Evolutionary conservation across 2,329 filamentous ascomycete species (phyloP).

Genomic region (Exophiala lecanii-corni): DNA sequence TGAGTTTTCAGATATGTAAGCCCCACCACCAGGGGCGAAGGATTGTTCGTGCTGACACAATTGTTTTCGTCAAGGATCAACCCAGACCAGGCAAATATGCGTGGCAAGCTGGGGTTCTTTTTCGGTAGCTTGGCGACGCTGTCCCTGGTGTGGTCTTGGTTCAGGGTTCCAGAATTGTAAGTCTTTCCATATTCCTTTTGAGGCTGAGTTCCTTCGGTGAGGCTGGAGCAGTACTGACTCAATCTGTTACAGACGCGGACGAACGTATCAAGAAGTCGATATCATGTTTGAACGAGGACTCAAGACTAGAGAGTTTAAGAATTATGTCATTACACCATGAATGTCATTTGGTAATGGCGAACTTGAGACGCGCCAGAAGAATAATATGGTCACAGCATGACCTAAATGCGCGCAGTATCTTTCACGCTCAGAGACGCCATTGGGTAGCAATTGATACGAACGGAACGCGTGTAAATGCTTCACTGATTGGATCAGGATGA

Average conservation of each 20-base stretch:
- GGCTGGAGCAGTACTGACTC: conserved; percentile 1
- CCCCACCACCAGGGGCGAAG: too few species aligned
- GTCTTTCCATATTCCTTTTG: not conserved
- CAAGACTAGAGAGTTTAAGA: conserved; percentile 24
- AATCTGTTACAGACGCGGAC: conserved; percentile 18
- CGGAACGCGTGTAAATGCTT: too few species aligned
- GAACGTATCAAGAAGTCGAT: conserved; percentile 32
- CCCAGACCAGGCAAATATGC: conserved; percentile 27
- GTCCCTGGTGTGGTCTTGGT: conserved; percentile 22
- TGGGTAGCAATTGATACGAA: too few species aligned
- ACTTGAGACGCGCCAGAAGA: too few species aligned
- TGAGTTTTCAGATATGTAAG: not conserved
- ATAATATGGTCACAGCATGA: too few species aligned
- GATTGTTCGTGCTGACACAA: not conserved
- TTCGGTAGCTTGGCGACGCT: conserved; percentile 28
- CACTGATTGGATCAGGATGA: too few species aligned
- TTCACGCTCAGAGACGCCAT: too few species aligned
- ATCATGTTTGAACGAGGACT: conserved; percentile 29
- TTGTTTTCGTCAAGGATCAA: conserved; percentile 13
- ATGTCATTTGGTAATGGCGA: too few species aligned
- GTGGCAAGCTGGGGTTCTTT: conserved; percentile 32
- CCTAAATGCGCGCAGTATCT: too few species aligned
- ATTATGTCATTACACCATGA: too few species aligned
- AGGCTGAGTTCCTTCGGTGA: too few species aligned
- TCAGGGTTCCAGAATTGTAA: conserved; percentile 28